phyloP scores from a whole-genome alignment of 305 asterid genomes.

The Fraxinus paxiana region DNA sequence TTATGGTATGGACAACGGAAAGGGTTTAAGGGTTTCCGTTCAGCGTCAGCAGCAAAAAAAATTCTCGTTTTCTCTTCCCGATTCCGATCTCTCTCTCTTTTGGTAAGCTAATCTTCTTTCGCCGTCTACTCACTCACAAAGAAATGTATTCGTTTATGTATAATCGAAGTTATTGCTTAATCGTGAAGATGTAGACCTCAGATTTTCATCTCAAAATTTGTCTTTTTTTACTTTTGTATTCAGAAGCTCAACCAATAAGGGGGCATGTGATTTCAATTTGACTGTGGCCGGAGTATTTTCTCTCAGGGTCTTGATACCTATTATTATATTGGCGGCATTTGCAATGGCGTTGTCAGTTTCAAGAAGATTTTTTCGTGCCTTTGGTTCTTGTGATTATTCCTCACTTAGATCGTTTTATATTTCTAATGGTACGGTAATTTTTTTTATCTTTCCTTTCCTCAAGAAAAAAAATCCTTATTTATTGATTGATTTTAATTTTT shows the following conservation, averaged over 20 bases:
- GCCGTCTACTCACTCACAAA: background rate
- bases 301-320: constrained; percentile 9
- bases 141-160: background rate
- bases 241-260: background rate
- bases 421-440: constrained; percentile 32
- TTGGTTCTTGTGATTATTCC: constrained; percentile 30
- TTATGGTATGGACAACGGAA: background rate
- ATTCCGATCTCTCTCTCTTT: background rate
- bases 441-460: background rate
- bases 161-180: background rate
- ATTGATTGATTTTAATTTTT: background rate
- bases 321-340: constrained; percentile 8
- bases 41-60: background rate
- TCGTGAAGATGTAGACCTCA: background rate
- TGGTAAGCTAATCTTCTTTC: background rate
- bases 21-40: background rate
- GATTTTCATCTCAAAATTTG: background rate
- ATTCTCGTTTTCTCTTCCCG: background rate
- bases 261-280: background rate
- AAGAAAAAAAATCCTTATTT: background rate
- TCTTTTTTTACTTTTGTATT: background rate
- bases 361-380: constrained; percentile 48
- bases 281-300: constrained; percentile 19
- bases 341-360: constrained; percentile 58
- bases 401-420: constrained; percentile 27